Base-by-base conservation (phyloP, 2,329 filamentous ascomycete genomes). In the Sphaerulina populicola region DNA sequence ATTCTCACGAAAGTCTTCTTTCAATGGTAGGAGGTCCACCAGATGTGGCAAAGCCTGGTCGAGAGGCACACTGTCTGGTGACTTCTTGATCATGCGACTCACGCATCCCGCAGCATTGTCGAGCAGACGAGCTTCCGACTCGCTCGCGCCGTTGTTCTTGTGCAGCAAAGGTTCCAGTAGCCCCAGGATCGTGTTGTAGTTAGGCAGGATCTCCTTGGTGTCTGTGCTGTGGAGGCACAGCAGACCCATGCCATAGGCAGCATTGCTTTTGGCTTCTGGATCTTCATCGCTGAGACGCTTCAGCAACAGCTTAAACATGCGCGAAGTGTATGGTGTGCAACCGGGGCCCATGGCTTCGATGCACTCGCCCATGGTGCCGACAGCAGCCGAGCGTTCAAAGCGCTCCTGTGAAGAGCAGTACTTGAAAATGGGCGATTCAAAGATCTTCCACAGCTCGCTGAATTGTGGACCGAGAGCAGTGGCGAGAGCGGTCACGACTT, bases 1-100 rank as follows among this genome's bases (percentile, higher is more conserved):
- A 72, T 98, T 97, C 79, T 97, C 93, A 71, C 96, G 89, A 63
- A 81, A 97, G 69, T 97, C 93, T 67, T 95, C 90, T 69, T 86
- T 87, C 56, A 97, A 77, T 8, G 93, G 93, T 35, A 97, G 79
- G 27, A 90, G 78, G 55, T 80, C 79, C 51, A 94, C 79, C 27
- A 97, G 73, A 1, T 81, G 82, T 23, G 91, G 90, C 1, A 98
- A 79, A 15, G 94, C 87, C 54, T 95, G 83, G 36, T 78, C 72
- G 47, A 94, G 78, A 14, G 91, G 89, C 8, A 94, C 83, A 60
- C 80, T 80, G 60, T 91, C 82, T n/a, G 86, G 84, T 71, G 94
- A 84, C 64, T 86, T 86, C 67, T 87, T 80, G 70, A 97, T 94
- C 85, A 98, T 90, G 57, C 93, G 85, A 66, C 82, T 85, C 40